Evolutionary conservation across 306 rosid species (phyloP), one percentile per base, ranked within the genome.

Genomic region (Quercus rubra): DNA sequence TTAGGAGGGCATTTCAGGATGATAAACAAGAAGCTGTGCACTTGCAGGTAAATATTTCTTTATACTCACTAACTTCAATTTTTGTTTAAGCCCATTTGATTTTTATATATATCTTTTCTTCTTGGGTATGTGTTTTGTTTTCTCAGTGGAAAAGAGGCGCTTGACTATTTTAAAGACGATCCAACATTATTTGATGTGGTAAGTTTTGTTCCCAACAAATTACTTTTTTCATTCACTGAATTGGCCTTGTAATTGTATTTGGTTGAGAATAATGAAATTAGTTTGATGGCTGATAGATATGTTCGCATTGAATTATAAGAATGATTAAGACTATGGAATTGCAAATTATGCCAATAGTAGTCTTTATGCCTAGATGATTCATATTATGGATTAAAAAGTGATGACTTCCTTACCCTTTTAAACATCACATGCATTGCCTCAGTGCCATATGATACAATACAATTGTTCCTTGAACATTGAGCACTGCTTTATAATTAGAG

Each of bases 1-100:
- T 86, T 97, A 3, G 99, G 98, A 59, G 98, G 98, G 10, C 98
- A 95, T 77, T 91, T 95, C 83, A 89, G 99, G 85, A 95, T 91
- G 99, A 80, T 95, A 55, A 95, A 95, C 72, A 97, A 95, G 84
- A 95, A 95, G 91, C 93, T 95, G 76, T 95, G 92, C 85, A 92
- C 98, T 85, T 90, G 98, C 99, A 88, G 95, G 98, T 91, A 54
- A 54, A 4, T 41, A 41, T 8, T 41, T 41, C 12, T 41, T 41
- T 41, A 41, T 41, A 8, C 46, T 41, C 46, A 8, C 46, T 41
- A 41, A 41, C 2, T 41, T 41, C 3, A 41, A 41, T 41, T 41
- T 41, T 41, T 41, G 46, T 8, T 41, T 41, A 8, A 41, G 46
- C 12, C 46, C 3, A 41, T 41, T 41, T 41, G 46, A 41, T 41